These are phyloP conservation scores for Zalerion maritima DNA, from an alignment of 495 filamentous ascomycete species.

Conservation along the genomic window DNA sequence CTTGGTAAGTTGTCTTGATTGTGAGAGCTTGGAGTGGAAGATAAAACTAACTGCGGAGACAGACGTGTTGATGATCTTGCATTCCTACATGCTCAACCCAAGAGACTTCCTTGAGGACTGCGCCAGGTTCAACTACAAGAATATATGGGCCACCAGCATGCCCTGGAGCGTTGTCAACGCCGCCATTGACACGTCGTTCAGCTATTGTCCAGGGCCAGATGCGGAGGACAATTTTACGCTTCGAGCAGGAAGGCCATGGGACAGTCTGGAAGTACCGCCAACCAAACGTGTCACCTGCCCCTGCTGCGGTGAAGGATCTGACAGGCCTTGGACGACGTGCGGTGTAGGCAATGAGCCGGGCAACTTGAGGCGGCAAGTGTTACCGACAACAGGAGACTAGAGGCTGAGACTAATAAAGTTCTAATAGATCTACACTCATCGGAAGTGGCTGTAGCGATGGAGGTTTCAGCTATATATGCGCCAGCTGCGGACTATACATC, in stretches of 20 bases:
- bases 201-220: constrained; percentile 28
- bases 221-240: constrained; percentile 25
- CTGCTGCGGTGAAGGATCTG: constrained; percentile 20
- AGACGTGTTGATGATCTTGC: constrained; percentile 72
- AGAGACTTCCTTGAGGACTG: constrained; percentile 54
- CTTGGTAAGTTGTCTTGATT: too few relatives aligned
- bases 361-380: too few relatives aligned
- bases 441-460: constrained; percentile 56
- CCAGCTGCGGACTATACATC: constrained; percentile 8
- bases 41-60: constrained; percentile 2
- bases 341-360: constrained; percentile 11
- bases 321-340: constrained; percentile 36
- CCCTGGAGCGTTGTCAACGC: constrained; percentile 44
- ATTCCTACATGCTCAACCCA: constrained; percentile 60
- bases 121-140: constrained; percentile 35
- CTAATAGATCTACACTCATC: constrained; percentile 7
- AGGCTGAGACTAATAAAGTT: not conserved
- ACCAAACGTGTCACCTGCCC: constrained; percentile 34
- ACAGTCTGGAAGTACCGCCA: constrained; percentile 29
- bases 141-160: constrained; percentile 40
- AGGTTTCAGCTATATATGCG: constrained; percentile 30
- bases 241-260: constrained; percentile 32
- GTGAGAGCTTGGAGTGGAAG: constrained; percentile 1
- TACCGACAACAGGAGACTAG: too few relatives aligned
- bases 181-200: constrained; percentile 40